Base-by-base conservation (phyloP, 1,139 yeast species). In the Blastobotrys indianensis region DNA sequence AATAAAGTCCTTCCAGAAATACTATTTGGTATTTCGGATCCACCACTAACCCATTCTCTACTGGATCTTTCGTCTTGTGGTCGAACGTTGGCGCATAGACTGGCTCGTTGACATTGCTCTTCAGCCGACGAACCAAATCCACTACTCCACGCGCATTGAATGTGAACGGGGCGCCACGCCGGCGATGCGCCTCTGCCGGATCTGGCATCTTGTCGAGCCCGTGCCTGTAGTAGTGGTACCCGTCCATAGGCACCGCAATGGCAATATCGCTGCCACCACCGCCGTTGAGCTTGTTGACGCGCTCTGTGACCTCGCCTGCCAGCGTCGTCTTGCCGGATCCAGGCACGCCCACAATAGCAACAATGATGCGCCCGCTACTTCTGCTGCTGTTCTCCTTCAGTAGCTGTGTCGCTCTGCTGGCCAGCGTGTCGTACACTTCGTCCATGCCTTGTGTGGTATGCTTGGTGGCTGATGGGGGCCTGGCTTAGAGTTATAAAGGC, bases 131-230 rank as follows among this genome's bases (percentile, higher is more conserved):
- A 33, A 64, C 68, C 41, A 72, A 56, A 17, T 61, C 64, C 0
- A 71, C 70, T 36, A 76, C 73, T 41, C 72, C 72, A 8, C 62
- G 57, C 4, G 85, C 75, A 61, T 90, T 88, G 65, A 88, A 88
- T 0, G 97, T 87, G 57, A 75, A 78, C 1, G 95, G 94, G 0
- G 95, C 84, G 0, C 97, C 97, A 44, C 97, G 73, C 52, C 87
- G 69, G 34, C 67, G 63, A 33, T 79, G 66, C 0, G 95, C 92
- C 34, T 67, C 70, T 5, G 60, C 69, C 0, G 85, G 72, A 54
- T 86, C 75, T 2, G 68, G 64, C 61, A 84, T 73, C 40, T 64
- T 52, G 23, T 67, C 70, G 30, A 90, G 67, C 44, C 77, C 75
- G 0, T 63, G 52, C 36, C 92, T 66, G 9, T 87, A 79, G 30